A percentile compares a stretch with the other conserved stretches of the same genome.
phyloP scores from a whole-genome alignment of 1,284 basidiomycete genomes.

The Austropuccinia psidii region DNA sequence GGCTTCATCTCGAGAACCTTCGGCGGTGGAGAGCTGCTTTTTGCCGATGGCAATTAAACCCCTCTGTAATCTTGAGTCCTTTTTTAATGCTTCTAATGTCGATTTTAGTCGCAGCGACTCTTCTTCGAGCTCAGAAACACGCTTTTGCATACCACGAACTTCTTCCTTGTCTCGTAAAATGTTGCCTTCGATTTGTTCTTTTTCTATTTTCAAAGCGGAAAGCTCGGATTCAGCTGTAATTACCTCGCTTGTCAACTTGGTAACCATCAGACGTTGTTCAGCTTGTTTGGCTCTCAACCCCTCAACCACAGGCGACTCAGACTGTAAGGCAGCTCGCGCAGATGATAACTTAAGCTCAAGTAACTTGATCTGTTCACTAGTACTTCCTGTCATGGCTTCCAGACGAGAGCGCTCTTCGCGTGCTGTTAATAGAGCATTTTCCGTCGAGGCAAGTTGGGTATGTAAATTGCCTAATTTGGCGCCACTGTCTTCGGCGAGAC shows the following conservation, averaged over 20 bases:
- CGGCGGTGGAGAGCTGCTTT: constrained; percentile 83
- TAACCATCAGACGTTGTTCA: constrained; percentile 68
- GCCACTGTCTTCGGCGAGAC: constrained; percentile 51
- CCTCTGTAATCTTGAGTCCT: constrained; percentile 91
- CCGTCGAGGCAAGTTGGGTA: constrained; percentile 76
- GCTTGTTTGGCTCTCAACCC: constrained; percentile 65
- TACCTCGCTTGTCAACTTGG: constrained; percentile 66
- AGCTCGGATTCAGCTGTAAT: constrained; percentile 88
- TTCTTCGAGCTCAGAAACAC: constrained; percentile 69
- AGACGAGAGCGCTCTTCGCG: constrained; percentile 47
- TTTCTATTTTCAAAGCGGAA: constrained; percentile 78
- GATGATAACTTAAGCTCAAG: constrained; percentile 49
- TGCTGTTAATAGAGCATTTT: constrained; percentile 48
- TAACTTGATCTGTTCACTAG: constrained; percentile 55
- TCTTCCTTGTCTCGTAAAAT: constrained; percentile 92
- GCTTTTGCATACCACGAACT: constrained; percentile 71
- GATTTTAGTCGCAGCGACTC: constrained; percentile 65
- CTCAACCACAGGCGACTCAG: constrained; percentile 66
- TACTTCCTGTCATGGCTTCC: constrained; percentile 52
- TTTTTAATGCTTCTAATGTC: constrained; percentile 78
- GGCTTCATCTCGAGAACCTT: constrained; percentile 63
- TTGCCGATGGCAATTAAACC: constrained; percentile 86
- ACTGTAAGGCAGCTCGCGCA: constrained; percentile 65
- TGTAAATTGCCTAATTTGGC: constrained; percentile 74
- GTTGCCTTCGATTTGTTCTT: constrained; percentile 79